A percentile compares a stretch with the other conserved stretches of the same genome.
Conservation (phyloP, 148 eudicot genomes). For the Persicaria maculosa region DNA sequence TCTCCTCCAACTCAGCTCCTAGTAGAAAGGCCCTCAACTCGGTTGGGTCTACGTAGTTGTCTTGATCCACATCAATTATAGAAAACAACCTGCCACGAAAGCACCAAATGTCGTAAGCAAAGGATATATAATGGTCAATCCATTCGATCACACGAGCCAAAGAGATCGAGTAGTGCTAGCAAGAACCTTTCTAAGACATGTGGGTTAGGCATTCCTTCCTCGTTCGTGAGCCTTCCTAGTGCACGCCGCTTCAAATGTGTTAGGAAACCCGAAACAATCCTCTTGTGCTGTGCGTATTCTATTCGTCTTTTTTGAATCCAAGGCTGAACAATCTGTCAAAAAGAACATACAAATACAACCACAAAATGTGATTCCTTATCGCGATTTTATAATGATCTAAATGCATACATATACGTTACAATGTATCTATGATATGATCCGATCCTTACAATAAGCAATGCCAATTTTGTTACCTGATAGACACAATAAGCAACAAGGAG, state of each 20-base stretch:
- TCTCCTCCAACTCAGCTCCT: slow-evolving; percentile 57
- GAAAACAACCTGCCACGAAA: slow-evolving; percentile 45
- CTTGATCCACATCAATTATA: slow-evolving; percentile 37
- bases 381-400: not conserved
- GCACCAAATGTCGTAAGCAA: not conserved
- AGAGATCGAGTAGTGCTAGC: not conserved
- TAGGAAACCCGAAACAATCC: slow-evolving; percentile 55
- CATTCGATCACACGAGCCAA: not conserved
- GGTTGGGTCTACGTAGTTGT: slow-evolving; percentile 37
- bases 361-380: not conserved
- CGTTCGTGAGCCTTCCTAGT: slow-evolving; percentile 44
- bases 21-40: slow-evolving; percentile 66
- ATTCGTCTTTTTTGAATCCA: slow-evolving; percentile 56
- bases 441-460: not conserved
- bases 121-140: not conserved
- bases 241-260: slow-evolving; percentile 45
- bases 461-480: slow-evolving; percentile 53
- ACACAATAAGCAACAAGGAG: slow-evolving; percentile 62
- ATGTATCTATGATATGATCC: too few species aligned
- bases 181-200: slow-evolving; percentile 18
- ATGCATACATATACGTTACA: too few species aligned
- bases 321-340: slow-evolving; percentile 71
- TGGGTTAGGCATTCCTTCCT: slow-evolving; percentile 42
- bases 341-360: not conserved
- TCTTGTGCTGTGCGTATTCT: slow-evolving; percentile 56